phyloP scores from a whole-genome alignment of 768 basidiomycete genomes.

The Psilocybe cyanescens region DNA sequence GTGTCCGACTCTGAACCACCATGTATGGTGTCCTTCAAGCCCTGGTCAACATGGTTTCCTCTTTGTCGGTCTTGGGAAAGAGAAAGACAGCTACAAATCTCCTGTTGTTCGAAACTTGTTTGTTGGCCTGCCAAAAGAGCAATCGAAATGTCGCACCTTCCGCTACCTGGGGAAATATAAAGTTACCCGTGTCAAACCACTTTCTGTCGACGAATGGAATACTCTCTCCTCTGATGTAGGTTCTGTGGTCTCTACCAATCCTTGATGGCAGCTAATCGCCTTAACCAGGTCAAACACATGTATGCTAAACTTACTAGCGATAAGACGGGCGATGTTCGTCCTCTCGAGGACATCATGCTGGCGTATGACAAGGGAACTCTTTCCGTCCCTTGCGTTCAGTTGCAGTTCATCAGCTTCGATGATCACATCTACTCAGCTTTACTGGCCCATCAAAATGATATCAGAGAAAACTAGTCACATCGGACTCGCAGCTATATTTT shows the following conservation, averaged over 20 bases:
- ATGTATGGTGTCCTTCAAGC: constrained; percentile 54
- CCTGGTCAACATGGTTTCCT: constrained; percentile 59
- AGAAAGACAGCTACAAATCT: constrained; percentile 42
- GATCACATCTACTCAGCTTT: constrained; percentile 39
- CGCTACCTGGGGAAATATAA: constrained; percentile 51
- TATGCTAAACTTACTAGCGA: constrained; percentile 43
- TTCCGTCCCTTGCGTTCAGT: constrained; percentile 50
- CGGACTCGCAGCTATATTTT: too few species aligned
- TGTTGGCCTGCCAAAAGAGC: constrained; percentile 39
- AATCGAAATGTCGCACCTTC: constrained; percentile 34
- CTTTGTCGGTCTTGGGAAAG: constrained; percentile 55
- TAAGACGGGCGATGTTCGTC: constrained; percentile 38
- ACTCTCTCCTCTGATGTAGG: constrained; percentile 43
- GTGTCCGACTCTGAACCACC: constrained; percentile 53
- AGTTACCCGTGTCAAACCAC: constrained; percentile 42
- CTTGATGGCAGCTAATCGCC: neutral
- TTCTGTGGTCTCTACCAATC: neutral
- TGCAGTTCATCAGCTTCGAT: constrained; percentile 51
- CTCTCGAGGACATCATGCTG: constrained; percentile 36
- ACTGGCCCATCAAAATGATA: constrained; percentile 12
- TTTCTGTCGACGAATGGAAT: constrained; percentile 51
- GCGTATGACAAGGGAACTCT: constrained; percentile 49
- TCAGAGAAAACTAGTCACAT: neutral
- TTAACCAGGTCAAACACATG: constrained; percentile 32
- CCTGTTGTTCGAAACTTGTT: constrained; percentile 49